These are phyloP conservation scores for Brassica rapa DNA, from an alignment of 345 rosid species.

Conservation along the genomic window DNA sequence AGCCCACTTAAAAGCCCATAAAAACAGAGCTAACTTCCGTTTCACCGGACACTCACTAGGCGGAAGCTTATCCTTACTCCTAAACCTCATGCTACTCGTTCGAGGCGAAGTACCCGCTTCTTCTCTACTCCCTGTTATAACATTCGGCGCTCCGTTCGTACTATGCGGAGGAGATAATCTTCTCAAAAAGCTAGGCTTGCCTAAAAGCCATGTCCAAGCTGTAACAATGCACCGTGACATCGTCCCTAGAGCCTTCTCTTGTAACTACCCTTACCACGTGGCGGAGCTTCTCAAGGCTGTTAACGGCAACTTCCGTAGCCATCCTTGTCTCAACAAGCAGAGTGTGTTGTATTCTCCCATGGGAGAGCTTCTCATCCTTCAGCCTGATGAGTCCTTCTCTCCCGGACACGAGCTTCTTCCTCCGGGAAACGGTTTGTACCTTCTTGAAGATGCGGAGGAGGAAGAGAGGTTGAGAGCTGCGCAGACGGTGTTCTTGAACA, in stretches of 20 bases:
- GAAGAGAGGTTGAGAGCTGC: constrained; percentile 58
- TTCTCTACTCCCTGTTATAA: constrained; percentile 75
- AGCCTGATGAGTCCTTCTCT: constrained; percentile 78
- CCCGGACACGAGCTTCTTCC: constrained; percentile 85
- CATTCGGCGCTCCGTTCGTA: constrained; percentile 80
- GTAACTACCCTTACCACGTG: constrained; percentile 76
- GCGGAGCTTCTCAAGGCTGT: constrained; percentile 81
- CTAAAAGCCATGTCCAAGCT: constrained; percentile 66
- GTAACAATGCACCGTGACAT: constrained; percentile 79
- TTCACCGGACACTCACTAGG: constrained; percentile 92
- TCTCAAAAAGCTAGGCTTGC: constrained; percentile 72
- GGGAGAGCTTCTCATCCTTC: constrained; percentile 86
- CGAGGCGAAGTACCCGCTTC: constrained; percentile 71
- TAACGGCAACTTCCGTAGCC: constrained; percentile 73
- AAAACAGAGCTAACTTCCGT: constrained; percentile 59
- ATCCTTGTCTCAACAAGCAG: constrained; percentile 84
- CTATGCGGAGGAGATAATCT: constrained; percentile 81
- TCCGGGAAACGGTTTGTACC: constrained; percentile 70
- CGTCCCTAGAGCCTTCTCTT: constrained; percentile 88
- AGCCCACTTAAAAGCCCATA: constrained; percentile 54
- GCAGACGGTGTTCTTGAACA: constrained; percentile 60
- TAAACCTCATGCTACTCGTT: constrained; percentile 74
- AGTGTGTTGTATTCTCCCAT: constrained; percentile 72
- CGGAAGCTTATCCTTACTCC: constrained; percentile 75
- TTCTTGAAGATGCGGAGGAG: constrained; percentile 53